These are phyloP conservation scores for Simplicillium sp. DNA, from an alignment of 2,329 filamentous ascomycete genomes.

Conservation along the genomic window DNA sequence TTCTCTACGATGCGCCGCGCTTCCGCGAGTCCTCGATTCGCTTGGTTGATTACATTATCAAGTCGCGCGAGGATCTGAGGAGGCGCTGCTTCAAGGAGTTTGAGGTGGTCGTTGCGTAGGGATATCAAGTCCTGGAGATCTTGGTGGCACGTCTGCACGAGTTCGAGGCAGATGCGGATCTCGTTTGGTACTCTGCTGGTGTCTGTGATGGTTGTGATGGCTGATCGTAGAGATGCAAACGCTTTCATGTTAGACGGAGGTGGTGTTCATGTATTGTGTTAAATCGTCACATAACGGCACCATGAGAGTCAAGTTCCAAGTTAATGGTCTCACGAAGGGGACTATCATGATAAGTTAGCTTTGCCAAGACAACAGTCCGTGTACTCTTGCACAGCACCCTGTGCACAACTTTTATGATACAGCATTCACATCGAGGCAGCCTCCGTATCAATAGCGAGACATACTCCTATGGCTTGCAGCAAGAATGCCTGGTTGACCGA, in stretches of 20 bases:
- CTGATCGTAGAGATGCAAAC: conserved; percentile 2
- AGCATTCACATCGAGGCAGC: no score
- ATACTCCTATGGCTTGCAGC: no score
- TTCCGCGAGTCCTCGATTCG: conserved; percentile 15
- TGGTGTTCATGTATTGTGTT: background rate
- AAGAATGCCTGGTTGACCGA: no score
- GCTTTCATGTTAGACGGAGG: background rate
- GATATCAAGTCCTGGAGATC: conserved; percentile 22
- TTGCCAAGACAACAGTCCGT: no score
- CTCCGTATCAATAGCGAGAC: no score
- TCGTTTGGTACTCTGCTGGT: conserved; percentile 16
- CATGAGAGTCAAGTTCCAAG: background rate
- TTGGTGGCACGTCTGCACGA: conserved; percentile 19
- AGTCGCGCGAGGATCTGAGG: conserved; percentile 16
- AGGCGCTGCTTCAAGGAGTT: conserved; percentile 11
- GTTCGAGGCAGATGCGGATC: conserved; percentile 18
- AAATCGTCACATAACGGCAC: background rate
- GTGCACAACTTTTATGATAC: no score
- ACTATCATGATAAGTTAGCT: no score
- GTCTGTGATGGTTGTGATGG: conserved; percentile 7
- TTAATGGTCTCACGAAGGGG: no score
- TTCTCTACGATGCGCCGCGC: conserved; percentile 19
- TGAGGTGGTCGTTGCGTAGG: conserved; percentile 17
- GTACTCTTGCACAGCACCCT: no score
- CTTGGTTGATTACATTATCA: conserved; percentile 17